Conservation (phyloP, 352 stramenopile species). For the Globisporangium emineosum region DNA sequence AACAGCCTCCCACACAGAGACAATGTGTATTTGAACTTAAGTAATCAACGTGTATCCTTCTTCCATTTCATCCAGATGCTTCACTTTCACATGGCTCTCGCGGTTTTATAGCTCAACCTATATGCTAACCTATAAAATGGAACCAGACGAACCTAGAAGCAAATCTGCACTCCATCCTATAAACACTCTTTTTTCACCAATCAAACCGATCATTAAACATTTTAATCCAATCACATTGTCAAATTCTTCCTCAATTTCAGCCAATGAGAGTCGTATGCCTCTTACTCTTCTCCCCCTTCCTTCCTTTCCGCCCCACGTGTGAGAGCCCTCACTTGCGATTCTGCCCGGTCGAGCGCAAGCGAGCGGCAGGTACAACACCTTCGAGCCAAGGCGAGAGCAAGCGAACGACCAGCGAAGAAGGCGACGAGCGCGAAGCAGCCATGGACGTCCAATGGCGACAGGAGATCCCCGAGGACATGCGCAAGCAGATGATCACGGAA, state of each 20-base stretch:
- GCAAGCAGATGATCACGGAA: constrained; percentile 87
- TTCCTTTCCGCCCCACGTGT: constrained; percentile 2
- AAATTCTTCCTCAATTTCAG: no score
- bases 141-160: background rate
- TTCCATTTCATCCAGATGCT: no score
- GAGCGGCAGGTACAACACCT: background rate
- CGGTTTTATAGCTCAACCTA: background rate
- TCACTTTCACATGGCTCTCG: no score
- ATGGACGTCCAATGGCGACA: constrained; percentile 72
- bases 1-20: background rate
- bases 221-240: background rate
- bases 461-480: constrained; percentile 77
- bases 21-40: background rate
- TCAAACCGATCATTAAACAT: background rate
- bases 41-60: background rate
- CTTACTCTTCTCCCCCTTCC: background rate
- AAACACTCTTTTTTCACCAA: background rate
- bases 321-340: constrained; percentile 13
- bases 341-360: constrained; percentile 10
- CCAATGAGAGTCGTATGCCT: background rate
- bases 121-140: background rate
- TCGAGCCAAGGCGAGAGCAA: background rate
- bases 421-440: background rate
- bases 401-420: background rate
- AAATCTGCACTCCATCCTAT: background rate